Conservation (phyloP, 1,284 basidiomycete genomes). For the Papiliotrema nemorosa region DNA sequence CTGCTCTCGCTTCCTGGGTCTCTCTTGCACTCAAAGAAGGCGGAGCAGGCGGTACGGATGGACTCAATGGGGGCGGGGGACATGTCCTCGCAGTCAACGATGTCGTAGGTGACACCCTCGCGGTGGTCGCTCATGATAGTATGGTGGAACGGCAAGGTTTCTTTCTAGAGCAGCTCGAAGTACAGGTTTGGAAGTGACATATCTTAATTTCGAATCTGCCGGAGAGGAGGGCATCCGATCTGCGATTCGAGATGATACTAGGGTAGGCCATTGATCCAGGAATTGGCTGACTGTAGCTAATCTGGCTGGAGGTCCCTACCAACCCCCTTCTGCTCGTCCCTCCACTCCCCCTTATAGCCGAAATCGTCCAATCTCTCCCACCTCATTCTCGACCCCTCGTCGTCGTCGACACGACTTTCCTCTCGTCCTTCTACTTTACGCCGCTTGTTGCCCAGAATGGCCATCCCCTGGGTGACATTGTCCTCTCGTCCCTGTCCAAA, state of each 20-base stretch:
- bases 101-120: constrained; percentile 51
- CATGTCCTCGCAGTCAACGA: constrained; percentile 87
- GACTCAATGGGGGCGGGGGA: constrained; percentile 53
- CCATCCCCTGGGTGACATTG: constrained; percentile 56
- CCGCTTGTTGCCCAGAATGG: constrained; percentile 66
- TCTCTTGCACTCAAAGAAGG: constrained; percentile 53
- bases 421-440: constrained; percentile 86
- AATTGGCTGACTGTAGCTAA: constrained; percentile 57
- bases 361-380: constrained; percentile 59
- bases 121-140: constrained; percentile 43
- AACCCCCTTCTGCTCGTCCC: constrained; percentile 75
- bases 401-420: constrained; percentile 89
- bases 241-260: constrained; percentile 72
- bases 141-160: constrained; percentile 89
- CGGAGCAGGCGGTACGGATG: constrained; percentile 36
- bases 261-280: constrained; percentile 54
- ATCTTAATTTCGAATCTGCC: constrained; percentile 74
- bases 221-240: constrained; percentile 63
- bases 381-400: constrained; percentile 56
- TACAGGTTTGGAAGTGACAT: constrained; percentile 72
- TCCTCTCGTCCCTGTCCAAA: constrained; percentile 64
- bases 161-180: constrained; percentile 66
- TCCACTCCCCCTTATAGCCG: constrained; percentile 68
- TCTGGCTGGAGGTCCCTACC: constrained; percentile 95
- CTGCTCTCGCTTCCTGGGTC: constrained; percentile 66